Evolutionary conservation across 495 filamentous ascomycete genomes (phyloP), one percentile per base, ranked within the genome.

Genomic region (Daldinia childiae): DNA sequence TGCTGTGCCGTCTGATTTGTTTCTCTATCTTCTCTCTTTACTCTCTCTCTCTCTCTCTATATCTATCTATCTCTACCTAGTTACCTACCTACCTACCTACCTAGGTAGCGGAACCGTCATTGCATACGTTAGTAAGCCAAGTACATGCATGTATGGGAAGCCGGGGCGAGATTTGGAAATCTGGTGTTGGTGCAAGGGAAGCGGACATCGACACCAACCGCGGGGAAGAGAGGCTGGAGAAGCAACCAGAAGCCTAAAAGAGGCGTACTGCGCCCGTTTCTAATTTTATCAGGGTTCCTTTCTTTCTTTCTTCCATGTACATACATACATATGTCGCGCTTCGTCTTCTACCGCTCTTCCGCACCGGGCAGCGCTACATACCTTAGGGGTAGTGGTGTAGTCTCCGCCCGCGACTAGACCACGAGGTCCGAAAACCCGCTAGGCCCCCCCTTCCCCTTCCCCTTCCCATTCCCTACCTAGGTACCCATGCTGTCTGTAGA

Each of bases 241-340:
- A 1, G 9, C 41, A 58, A 59, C 19, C 30, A 54, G 56, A 58
- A 64, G 41, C 32, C 41, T 21, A 6, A 14, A 14, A 64, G 58
- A 62, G 55, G 65, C 57, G 65, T 62, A 65, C 65, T 69, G 70
- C 62, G 70, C 65, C 62, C 56, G 61, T 69, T 68, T 73, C 70
- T 73, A 73, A 68, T 64, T 64, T 26, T 58, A 65, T 36, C 39
- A 21, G 15, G 3, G 1, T 26, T 52, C 58, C 48, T 24, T 45
- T 59, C 27, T 29, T 27, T 27, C 27, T 27, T n/a, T 51, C n/a
- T 29, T 48, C 6, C 6, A 21, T 15, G 11, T 21, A n/a, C n/a
- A n/a, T n/a, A n/a, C n/a, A n/a, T n/a, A n/a, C n/a, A n/a, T n/a
- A 41, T 41, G 43, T 48, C 43, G 43, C 43, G 8, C 43, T 24